phyloP scores from a whole-genome alignment of 1,139 yeast genomes.

The Yamadazyma dendronema region DNA sequence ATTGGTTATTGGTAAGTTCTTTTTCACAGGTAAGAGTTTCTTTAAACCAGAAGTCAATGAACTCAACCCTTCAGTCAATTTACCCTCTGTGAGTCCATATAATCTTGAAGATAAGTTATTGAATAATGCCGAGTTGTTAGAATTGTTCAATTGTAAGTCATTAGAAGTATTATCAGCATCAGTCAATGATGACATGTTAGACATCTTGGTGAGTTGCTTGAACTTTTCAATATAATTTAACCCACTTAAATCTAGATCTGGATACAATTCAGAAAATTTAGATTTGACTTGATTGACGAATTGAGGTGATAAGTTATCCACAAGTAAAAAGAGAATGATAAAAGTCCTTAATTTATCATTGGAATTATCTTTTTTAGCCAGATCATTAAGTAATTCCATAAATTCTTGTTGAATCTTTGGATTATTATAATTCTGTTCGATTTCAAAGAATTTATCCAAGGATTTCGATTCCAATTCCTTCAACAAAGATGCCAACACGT shows the following conservation, averaged over 20 bases:
- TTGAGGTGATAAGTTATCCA: conserved; percentile 58
- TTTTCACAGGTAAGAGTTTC: conserved; percentile 82
- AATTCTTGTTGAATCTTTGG: conserved; percentile 62
- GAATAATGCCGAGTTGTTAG: conserved; percentile 60
- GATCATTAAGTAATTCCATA: conserved; percentile 50
- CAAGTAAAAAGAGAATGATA: conserved; percentile 60
- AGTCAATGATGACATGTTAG: conserved; percentile 37
- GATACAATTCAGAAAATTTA: conserved; percentile 51
- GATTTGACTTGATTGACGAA: conserved; percentile 67
- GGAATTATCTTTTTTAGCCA: conserved; percentile 55
- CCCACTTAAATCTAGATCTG: conserved; percentile 63
- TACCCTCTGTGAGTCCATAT: conserved; percentile 84
- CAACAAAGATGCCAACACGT: conserved; percentile 80
- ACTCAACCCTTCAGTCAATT: conserved; percentile 73
- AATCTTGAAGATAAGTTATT: conserved; percentile 75
- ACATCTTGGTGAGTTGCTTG: conserved; percentile 73
- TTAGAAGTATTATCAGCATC: conserved; percentile 18
- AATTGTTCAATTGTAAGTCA: conserved; percentile 16
- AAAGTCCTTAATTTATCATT: conserved; percentile 86
- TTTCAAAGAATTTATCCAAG: conserved; percentile 86
- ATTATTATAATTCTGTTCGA: conserved; percentile 75
- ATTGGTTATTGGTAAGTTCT: conserved; percentile 83
- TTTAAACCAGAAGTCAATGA: conserved; percentile 86
- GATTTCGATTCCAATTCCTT: conserved; percentile 82
- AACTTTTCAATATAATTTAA: conserved; percentile 73